Evolutionary conservation across 2,329 filamentous ascomycete species (phyloP).

Genomic region (Apiospora kogelbergensis): DNA sequence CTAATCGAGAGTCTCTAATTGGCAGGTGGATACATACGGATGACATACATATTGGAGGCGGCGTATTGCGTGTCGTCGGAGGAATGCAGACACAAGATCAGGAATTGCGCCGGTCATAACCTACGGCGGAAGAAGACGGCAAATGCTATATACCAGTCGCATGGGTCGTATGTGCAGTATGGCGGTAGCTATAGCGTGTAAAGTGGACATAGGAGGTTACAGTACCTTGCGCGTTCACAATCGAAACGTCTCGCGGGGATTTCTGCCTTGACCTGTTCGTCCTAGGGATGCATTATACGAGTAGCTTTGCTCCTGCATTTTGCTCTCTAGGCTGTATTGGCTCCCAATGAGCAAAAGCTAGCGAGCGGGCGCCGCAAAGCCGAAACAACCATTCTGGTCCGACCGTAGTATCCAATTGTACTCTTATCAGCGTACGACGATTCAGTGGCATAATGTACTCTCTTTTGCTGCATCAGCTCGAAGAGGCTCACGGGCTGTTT

Average conservation of each 20-base stretch:
- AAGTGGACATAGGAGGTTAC: neutral
- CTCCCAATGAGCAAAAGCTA: too few relatives aligned
- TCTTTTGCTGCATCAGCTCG: neutral
- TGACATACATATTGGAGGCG: neutral
- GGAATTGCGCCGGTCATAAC: neutral
- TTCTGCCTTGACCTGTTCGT: neutral
- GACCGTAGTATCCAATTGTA: too few relatives aligned
- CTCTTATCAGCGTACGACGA: too few relatives aligned
- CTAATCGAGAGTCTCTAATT: too few relatives aligned
- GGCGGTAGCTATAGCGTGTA: neutral
- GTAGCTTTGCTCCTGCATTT: neutral
- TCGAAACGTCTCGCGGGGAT: neutral
- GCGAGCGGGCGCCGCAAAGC: too few relatives aligned
- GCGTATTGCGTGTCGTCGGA: neutral
- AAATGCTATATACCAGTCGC: neutral
- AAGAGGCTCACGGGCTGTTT: neutral
- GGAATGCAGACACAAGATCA: neutral
- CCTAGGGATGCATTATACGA: neutral
- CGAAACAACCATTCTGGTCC: too few relatives aligned
- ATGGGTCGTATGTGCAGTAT: neutral
- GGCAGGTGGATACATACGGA: too few relatives aligned
- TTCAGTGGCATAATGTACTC: neutral
- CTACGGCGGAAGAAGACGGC: neutral
- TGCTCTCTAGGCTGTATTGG: too few relatives aligned
- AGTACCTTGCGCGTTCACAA: neutral